These are phyloP conservation scores for Parafenestella ontariensis DNA, from an alignment of 2,329 filamentous ascomycete genomes.

Conservation along the genomic window DNA sequence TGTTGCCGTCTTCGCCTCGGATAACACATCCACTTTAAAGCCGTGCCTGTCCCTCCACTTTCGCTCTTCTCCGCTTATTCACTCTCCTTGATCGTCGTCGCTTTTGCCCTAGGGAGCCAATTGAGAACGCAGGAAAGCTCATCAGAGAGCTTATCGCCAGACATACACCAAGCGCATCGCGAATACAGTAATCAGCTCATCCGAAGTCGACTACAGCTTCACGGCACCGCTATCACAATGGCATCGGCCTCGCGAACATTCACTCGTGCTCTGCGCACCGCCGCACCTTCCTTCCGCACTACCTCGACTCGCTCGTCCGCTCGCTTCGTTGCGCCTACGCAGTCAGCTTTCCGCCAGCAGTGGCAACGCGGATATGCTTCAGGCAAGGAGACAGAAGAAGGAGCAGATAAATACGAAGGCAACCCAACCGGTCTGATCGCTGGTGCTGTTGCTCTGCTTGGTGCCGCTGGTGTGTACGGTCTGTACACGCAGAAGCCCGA, in stretches of 20 bases:
- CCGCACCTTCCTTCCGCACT: conserved; percentile 60
- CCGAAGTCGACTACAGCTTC: not conserved
- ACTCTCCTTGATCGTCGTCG: conserved; percentile 8
- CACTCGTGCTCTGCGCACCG: conserved; percentile 51
- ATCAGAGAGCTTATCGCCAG: conserved; percentile 5
- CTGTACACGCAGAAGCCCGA: conserved; percentile 64
- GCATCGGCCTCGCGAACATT: conserved; percentile 45
- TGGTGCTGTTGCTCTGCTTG: conserved; percentile 41
- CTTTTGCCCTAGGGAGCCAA: conserved; percentile 9
- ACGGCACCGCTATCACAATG: conserved; percentile 29
- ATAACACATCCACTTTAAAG: conserved; percentile 20
- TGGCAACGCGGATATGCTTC: conserved; percentile 81
- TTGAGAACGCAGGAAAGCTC: conserved; percentile 14
- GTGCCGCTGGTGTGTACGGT: conserved; percentile 37
- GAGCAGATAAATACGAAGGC: conserved; percentile 56
- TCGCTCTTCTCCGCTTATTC: conserved; percentile 2
- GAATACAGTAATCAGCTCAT: not conserved
- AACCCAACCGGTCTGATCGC: conserved; percentile 50
- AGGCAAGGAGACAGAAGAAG: conserved; percentile 58
- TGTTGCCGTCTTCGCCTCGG: conserved; percentile 23
- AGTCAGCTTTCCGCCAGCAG: conserved; percentile 75
- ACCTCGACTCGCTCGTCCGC: conserved; percentile 61
- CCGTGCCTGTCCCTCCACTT: conserved; percentile 2
- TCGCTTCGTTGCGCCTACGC: conserved; percentile 64
- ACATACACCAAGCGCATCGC: not conserved